Base-by-base conservation (phyloP, 108 stramenopile species). In the Parmales sp. region DNA sequence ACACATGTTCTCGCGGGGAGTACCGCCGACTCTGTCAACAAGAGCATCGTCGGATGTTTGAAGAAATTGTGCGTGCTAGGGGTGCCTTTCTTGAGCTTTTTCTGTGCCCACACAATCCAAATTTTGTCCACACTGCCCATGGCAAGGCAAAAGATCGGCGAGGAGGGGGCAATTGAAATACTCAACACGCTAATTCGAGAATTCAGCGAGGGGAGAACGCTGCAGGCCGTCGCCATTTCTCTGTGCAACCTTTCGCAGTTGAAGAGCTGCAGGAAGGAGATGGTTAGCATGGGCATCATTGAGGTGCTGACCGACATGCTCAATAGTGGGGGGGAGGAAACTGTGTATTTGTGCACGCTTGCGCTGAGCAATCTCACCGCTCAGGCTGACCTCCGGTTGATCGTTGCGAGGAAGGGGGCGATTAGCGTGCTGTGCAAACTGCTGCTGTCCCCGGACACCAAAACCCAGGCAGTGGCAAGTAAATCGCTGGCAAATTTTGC, bases 261-360 rank as follows among this genome's bases (percentile, higher is more conserved):
- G 31, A 44, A 67, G 31, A 6, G 20, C 38, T 67, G 66, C 66
- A 26, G 39, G 29, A 45, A 67, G 66, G 66, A 67, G 45, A 67
- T 67, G 45, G 18, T 67, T 16, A 9, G 16, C 1, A 28, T 67
- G 16, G 45, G 39, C 28, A 18, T 67, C 34, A 48, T 67, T 36
- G 26, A 36, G 19, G 39, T 67, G 45, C 29, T 67, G 39, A 36
- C 44, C 25, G 28, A 45, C 22, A 44, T 67, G 44, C 45, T 67
- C 16, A 26, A 19, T 0, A 28, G 31, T 8, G 66, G 38, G 45
- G 8, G 16, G 20, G 31, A 45, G 1, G 66, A 46, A 46, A 65
- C 64, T 11, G 38, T 39, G 38, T 39, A 38, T 22, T 19, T 65
- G 6, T 38, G 38, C 64, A 39, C 37, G 2, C 38, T 39, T 19